Base-by-base conservation (phyloP, 129 eudicot species). In the Gnaphalium uliginosum region DNA sequence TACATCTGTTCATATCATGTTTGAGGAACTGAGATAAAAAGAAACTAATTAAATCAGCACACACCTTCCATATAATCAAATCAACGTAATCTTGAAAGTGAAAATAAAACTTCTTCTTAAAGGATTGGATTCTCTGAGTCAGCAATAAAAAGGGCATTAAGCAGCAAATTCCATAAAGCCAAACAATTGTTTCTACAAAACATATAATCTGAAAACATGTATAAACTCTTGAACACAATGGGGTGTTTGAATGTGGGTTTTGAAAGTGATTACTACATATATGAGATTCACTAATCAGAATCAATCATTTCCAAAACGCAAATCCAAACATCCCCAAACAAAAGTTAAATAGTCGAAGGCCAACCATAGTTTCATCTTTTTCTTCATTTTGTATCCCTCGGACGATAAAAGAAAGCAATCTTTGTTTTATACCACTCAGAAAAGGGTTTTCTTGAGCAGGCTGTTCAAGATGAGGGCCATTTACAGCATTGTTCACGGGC, bases 41-140 rank as follows among this genome's bases (percentile, higher is more conserved):
- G 13, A 37, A 58, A 50, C 25, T 27, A 30, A 57, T 6, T 29
- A 79, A 69, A 43, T 73, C 63, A 61, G 57, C 75, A 22, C 48
- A 60, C 21, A 89, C 99, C 97, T 91, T 95, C 99, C 99, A 95
- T 58, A 95, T 87, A 60, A 91, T 87, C 90, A 95, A 81, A 81
- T 95, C 96, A 46, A 89, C 90, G 73, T 95, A 95, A 87, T 95
- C 99, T 81, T 95, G 99, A 86, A 95, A 91, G 83, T 87, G 96
- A 81, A 84, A 89, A 74, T 91, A 91, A 63, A 95, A 95, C 90
- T 89, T 91, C 89, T 89, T 95, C 90, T 95, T 95, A 83, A 89
- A 84, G 85, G 86, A 85, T 75, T 95, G 99, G 66, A 89, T 87
- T 84, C 96, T 91, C 99, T 95, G 89, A 75, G 70, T 48, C 50